A percentile compares a stretch with the other conserved stretches of the same genome.
Conservation (phyloP, 176 grass and related monocot species). For the Elaeis guineensis region DNA sequence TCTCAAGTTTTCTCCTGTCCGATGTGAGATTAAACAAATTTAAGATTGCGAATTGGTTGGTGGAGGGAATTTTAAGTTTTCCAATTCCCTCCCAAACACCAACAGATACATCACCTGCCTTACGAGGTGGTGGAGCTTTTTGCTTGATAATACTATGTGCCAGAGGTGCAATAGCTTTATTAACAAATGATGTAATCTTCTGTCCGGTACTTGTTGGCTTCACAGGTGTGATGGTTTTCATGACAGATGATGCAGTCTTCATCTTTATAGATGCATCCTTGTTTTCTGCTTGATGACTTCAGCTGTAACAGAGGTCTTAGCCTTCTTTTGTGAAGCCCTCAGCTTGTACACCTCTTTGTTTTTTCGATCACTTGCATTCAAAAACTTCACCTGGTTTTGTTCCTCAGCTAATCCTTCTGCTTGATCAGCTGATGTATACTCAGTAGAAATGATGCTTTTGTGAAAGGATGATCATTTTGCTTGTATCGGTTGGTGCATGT, state of each 20-base stretch:
- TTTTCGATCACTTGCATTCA: conserved; percentile 12
- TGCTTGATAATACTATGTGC: conserved; percentile 25
- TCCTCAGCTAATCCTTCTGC: neutral
- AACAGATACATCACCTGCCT: conserved; percentile 1
- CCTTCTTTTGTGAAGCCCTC: neutral
- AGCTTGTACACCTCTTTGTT: conserved; percentile 4
- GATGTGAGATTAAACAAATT: too few species aligned
- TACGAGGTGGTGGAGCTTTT: conserved; percentile 9
- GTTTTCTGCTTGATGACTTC: neutral
- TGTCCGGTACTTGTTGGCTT: neutral
- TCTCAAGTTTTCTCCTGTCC: too few species aligned
- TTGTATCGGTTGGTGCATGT: neutral
- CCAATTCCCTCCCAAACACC: neutral
- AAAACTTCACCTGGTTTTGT: neutral
- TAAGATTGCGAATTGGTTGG: too few species aligned
- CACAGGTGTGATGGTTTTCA: neutral
- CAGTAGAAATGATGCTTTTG: too few species aligned
- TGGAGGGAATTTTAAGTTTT: too few species aligned
- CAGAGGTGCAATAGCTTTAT: conserved; percentile 4
- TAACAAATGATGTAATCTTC: neutral
- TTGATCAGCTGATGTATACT: neutral
- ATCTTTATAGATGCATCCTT: neutral
- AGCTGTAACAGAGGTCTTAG: neutral
- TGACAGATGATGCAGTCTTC: neutral
- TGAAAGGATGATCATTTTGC: neutral